A percentile compares a stretch with the other conserved stretches of the same genome.
Conservation (phyloP, 345 rosid species). For the Ceriops decandra region DNA sequence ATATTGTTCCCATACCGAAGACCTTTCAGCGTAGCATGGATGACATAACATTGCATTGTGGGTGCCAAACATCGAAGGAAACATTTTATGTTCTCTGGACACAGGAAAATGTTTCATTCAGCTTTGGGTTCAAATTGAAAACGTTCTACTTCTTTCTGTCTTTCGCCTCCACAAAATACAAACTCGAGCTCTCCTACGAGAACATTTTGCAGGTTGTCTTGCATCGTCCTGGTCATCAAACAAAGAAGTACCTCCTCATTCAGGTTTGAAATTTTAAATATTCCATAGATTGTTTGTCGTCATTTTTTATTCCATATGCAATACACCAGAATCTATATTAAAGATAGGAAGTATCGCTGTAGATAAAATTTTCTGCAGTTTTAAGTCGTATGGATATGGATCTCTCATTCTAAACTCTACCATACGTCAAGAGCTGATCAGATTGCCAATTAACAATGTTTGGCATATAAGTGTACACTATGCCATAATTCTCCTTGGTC, state of each 20-base stretch:
- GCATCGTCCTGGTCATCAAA: slow-evolving; percentile 1
- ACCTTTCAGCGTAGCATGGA: slow-evolving; percentile 6
- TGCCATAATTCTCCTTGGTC: too few species aligned
- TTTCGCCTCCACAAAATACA: slow-evolving; percentile 8
- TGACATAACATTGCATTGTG: slow-evolving; percentile 22
- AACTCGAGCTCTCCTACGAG: slow-evolving; percentile 35
- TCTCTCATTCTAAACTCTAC: too few species aligned
- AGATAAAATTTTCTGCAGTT: too few species aligned
- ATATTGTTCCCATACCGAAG: slow-evolving; percentile 16
- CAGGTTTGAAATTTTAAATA: slow-evolving; percentile 29
- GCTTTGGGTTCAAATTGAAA: slow-evolving; percentile 17
- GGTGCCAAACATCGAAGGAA: slow-evolving; percentile 20
- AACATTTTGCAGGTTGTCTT: slow-evolving; percentile 34
- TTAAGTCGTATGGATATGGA: too few species aligned
- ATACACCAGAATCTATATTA: too few species aligned
- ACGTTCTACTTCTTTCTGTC: slow-evolving; percentile 26
- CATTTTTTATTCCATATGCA: neutral
- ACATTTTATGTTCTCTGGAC: slow-evolving; percentile 34
- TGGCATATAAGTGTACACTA: too few species aligned
- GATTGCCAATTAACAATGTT: too few species aligned
- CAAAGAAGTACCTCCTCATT: slow-evolving; percentile 21
- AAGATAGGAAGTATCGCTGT: too few species aligned
- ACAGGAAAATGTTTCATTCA: slow-evolving; percentile 14
- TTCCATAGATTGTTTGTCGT: neutral
- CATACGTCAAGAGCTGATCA: too few species aligned